Evolutionary conservation across 257 asterid species (phyloP).

Genomic region (Rhazya stricta): DNA sequence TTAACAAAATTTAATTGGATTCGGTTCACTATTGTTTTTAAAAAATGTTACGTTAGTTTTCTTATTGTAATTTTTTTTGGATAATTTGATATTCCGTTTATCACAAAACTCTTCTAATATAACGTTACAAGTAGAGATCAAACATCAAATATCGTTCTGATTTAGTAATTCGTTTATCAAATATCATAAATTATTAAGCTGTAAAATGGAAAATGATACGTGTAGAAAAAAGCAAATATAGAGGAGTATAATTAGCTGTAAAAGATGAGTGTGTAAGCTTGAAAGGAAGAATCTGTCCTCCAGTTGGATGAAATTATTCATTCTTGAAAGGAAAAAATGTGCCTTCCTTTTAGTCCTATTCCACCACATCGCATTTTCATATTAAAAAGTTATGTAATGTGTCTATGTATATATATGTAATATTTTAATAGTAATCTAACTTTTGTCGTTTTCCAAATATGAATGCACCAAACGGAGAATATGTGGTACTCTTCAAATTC

Average conservation of each 20-base stretch:
- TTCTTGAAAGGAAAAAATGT: neutral
- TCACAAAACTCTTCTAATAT: too few species aligned
- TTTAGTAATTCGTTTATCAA: too few species aligned
- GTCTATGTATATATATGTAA: neutral
- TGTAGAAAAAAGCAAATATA: too few species aligned
- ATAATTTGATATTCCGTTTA: too few species aligned
- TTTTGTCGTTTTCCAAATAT: neutral
- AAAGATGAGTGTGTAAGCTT: neutral
- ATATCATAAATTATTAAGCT: too few species aligned
- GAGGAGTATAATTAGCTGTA: neutral
- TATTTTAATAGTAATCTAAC: neutral
- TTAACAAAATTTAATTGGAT: too few species aligned
- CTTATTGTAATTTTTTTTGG: too few species aligned
- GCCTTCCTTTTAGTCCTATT: neutral
- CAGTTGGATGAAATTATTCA: conserved; percentile 12
- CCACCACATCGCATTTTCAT: neutral
- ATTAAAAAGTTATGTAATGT: too few species aligned
- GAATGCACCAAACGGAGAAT: neutral
- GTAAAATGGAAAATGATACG: neutral
- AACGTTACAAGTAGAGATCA: too few species aligned
- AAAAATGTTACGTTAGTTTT: too few species aligned
- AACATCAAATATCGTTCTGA: too few species aligned
- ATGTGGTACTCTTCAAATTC: neutral
- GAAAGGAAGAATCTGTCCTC: neutral
- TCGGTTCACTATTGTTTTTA: too few species aligned